A percentile compares a stretch with the other conserved stretches of the same genome.
phyloP scores from a whole-genome alignment of 495 filamentous ascomycete species.

The Poronia punctata region DNA sequence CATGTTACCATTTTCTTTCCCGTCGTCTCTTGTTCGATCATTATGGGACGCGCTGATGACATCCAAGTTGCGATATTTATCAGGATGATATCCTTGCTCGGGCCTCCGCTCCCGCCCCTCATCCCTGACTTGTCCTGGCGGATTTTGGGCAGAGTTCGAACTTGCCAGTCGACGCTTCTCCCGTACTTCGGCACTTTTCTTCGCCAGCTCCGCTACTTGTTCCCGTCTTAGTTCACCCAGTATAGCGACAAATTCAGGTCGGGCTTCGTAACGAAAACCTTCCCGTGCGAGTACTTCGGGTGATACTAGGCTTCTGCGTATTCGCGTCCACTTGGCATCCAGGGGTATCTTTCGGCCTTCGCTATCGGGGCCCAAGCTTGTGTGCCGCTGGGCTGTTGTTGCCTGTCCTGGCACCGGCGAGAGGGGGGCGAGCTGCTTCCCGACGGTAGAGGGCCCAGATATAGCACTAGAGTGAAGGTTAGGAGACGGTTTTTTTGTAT shows the following conservation, averaged over 20 bases:
- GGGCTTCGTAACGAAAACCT: constrained; percentile 62
- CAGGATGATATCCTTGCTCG: constrained; percentile 18
- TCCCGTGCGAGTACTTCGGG: constrained; percentile 59
- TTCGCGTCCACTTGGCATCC: constrained; percentile 66
- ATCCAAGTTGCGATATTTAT: constrained; percentile 23
- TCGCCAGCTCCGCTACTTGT: constrained; percentile 54
- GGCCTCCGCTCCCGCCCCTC: constrained; percentile 10
- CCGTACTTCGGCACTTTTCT: constrained; percentile 49
- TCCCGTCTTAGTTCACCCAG: constrained; percentile 54
- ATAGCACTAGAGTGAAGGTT: constrained; percentile 3
- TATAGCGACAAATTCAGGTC: constrained; percentile 59
- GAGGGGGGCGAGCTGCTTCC: constrained; percentile 12
- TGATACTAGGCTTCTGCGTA: constrained; percentile 57
- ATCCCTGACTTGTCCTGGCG: constrained; percentile 1
- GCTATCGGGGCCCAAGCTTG: constrained; percentile 41
- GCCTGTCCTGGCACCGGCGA: constrained; percentile 1
- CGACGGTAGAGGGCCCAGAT: constrained; percentile 9
- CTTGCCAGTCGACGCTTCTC: constrained; percentile 21
- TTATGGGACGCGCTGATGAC: too few relatives aligned
- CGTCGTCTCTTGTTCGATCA: constrained; percentile 13
- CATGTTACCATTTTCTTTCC: constrained; percentile 15
- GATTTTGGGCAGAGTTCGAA: not conserved
- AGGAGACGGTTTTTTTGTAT: constrained; percentile 1
- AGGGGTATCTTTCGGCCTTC: constrained; percentile 54
- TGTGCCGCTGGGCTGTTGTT: constrained; percentile 9